Percentiles rank a stretch among this genome's conserved stretches.
phyloP scores from a whole-genome alignment of 2,329 filamentous ascomycete species.

The Neofusicoccum sp. region DNA sequence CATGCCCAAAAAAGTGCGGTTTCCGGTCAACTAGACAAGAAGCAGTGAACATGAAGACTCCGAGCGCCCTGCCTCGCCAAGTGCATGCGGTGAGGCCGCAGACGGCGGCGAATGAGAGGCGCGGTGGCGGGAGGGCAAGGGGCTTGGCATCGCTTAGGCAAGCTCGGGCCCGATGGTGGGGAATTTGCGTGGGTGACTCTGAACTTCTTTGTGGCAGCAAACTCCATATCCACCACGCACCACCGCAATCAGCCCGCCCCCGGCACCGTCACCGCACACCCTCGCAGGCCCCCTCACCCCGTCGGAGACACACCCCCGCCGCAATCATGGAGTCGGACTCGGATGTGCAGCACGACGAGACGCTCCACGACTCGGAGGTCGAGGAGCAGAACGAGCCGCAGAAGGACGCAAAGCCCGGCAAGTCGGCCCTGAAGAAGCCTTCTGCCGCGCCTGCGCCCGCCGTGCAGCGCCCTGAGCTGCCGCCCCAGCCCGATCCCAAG shows the following conservation, averaged over 20 bases:
- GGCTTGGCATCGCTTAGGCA: conserved; percentile 15
- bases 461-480: conserved; percentile 67
- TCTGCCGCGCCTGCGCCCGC: conserved; percentile 53
- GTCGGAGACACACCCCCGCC: not conserved
- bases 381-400: conserved; percentile 67
- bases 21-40: not conserved
- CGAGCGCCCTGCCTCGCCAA: no score
- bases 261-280: not conserved
- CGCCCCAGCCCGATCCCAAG: conserved; percentile 90
- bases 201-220: conserved; percentile 16
- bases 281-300: not conserved
- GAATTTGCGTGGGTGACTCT: conserved; percentile 11
- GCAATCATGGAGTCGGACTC: conserved; percentile 46
- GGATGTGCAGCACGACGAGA: conserved; percentile 43
- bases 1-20: not conserved
- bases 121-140: not conserved
- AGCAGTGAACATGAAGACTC: not conserved
- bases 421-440: conserved; percentile 85
- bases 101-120: not conserved
- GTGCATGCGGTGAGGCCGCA: not conserved
- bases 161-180: conserved; percentile 12
- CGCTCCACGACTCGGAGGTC: conserved; percentile 69
- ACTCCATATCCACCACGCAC: conserved; percentile 9
- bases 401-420: conserved; percentile 45
- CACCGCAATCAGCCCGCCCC: not conserved